Percentiles rank a stretch among this genome's conserved stretches.
Evolutionary conservation across 257 asterid species (phyloP).

Genomic region (Petunia axillaris): DNA sequence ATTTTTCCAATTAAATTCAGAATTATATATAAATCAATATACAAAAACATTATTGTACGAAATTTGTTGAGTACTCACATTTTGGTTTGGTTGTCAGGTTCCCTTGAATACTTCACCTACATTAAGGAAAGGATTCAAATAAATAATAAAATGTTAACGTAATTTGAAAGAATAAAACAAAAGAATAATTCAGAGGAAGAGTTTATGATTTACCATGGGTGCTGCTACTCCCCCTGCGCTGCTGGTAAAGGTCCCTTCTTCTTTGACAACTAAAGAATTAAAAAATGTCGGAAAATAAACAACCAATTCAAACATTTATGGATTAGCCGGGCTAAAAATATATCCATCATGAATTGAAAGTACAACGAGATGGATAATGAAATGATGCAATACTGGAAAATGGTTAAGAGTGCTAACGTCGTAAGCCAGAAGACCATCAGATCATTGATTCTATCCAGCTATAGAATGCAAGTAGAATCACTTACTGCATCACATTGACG

Average conservation of each 20-base stretch:
- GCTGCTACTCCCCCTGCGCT: background rate
- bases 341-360: no score
- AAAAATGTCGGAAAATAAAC: no score
- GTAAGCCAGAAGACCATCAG: no score
- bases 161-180: background rate
- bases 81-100: constrained; percentile 72
- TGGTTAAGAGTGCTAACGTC: no score
- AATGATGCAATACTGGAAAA: no score
- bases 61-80: constrained; percentile 38
- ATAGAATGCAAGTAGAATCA: no score
- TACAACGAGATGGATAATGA: no score
- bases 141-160: no score
- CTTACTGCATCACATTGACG: no score
- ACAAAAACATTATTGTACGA: background rate
- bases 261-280: background rate
- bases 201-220: background rate
- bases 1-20: background rate
- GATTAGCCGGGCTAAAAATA: no score
- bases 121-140: background rate
- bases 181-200: background rate
- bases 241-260: background rate
- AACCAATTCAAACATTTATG: no score
- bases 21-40: background rate
- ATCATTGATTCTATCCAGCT: no score
- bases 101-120: constrained; percentile 77